Percentiles rank a stretch among this genome's conserved stretches.
phyloP scores from a whole-genome alignment of 176 grass and related monocot species.

The Bothriochloa decipiens region DNA sequence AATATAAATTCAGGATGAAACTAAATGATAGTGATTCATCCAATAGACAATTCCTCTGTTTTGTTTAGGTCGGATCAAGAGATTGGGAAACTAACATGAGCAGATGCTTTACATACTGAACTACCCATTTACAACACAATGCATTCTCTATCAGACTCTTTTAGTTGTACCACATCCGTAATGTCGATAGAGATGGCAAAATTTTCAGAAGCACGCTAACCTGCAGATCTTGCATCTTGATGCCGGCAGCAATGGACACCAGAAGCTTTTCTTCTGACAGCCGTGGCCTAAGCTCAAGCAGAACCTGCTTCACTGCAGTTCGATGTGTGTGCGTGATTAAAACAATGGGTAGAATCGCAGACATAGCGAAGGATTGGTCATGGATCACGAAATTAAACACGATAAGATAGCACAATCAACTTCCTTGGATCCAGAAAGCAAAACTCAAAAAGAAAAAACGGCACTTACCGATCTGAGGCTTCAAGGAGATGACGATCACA shows the following conservation, averaged over 20 bases:
- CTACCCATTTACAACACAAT: neutral
- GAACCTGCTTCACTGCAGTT: constrained; percentile 82
- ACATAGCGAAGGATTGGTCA: neutral
- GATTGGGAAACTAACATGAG: neutral
- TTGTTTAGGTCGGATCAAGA: neutral
- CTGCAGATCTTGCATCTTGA: constrained; percentile 97
- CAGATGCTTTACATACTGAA: constrained; percentile 4
- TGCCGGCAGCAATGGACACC: constrained; percentile 93
- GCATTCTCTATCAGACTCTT: neutral
- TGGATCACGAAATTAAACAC: neutral
- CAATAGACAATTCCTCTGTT: neutral
- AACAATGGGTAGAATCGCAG: neutral
- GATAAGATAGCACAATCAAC: neutral
- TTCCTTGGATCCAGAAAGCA: neutral
- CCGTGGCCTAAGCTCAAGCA: constrained; percentile 76
- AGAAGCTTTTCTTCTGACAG: constrained; percentile 91
- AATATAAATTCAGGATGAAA: neutral
- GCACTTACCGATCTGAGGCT: constrained; percentile 80
- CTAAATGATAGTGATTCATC: neutral
- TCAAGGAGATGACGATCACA: constrained; percentile 89
- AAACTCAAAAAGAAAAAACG: neutral
- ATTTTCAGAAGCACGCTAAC: constrained; percentile 32
- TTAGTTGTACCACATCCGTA: no score
- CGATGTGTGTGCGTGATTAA: neutral
- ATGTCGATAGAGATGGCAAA: neutral